phyloP scores from a whole-genome alignment of 257 asterid species.

The Ocimum tenuiflorum region DNA sequence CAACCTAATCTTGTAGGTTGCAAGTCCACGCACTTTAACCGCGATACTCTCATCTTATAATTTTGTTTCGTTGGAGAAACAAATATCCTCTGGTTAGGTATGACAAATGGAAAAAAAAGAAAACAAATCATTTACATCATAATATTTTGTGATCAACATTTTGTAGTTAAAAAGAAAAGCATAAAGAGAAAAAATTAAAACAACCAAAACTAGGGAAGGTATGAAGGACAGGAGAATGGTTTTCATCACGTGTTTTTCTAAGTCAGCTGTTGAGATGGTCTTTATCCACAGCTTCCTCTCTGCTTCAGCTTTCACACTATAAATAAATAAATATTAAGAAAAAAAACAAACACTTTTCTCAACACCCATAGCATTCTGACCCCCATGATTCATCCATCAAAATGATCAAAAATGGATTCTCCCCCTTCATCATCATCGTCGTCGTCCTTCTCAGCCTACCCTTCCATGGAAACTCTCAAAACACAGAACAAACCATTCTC shows the following conservation, averaged over 20 bases:
- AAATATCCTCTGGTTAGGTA: no score
- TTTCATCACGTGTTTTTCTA: not conserved
- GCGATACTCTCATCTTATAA: no score
- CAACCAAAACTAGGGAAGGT: no score
- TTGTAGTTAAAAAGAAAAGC: no score
- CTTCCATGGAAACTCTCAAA: slow-evolving; percentile 44
- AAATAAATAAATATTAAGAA: not conserved
- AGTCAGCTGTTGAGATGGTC: slow-evolving; percentile 18
- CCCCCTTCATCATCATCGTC: slow-evolving; percentile 9
- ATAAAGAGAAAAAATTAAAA: no score
- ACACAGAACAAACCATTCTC: slow-evolving; percentile 44
- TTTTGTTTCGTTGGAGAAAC: no score
- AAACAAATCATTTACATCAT: no score
- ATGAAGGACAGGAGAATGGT: no score
- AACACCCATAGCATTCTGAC: not conserved
- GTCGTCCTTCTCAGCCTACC: slow-evolving; percentile 32
- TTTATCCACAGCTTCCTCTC: slow-evolving; percentile 13
- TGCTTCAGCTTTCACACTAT: slow-evolving; percentile 21
- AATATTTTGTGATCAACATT: no score
- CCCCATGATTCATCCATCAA: not conserved
- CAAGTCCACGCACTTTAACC: no score
- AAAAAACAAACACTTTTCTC: not conserved
- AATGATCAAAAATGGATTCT: slow-evolving; percentile 29
- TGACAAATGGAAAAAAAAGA: no score
- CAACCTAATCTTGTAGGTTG: no score